Evolutionary conservation across 129 eudicot species (phyloP), one percentile per base, ranked within the genome.

Genomic region (Flaveria robusta): DNA sequence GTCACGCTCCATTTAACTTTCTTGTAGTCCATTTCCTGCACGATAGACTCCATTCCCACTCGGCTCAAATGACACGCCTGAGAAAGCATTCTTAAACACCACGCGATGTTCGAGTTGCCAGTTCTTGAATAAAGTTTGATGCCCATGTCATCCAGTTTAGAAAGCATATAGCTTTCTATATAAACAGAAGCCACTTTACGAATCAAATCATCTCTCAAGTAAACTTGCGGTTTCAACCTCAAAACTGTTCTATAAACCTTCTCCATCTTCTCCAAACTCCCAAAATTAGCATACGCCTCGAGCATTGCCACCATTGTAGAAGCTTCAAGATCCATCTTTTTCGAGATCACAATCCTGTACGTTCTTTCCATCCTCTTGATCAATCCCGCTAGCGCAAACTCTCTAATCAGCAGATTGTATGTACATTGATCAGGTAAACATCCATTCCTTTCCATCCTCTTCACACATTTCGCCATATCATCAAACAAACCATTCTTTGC

Each of bases 361-460:
- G 77, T 86, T 52, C 74, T 65, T 71, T 86, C 90, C 90, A 86
- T 86, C 80, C 77, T 74, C 22, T 81, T 77, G 12, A 86, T 71
- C 79, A 86, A 86, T 24, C 90, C 90, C 1, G 87, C 86, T 19
- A 26, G 22, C 0, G 87, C 71, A 66, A 86, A 83, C 77, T 83
- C 87, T 63, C 79, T 59, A 43, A 86, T 83, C 34, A 86, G 52
- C 81, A 86, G 65, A 74, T 83, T 86, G 67, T 77, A 77, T n/a
- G 90, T 83, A 29, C 76, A 56, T n/a, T 81, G 82, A 70, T 86
- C 84, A 56, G 85, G 87, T 22, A 14, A 70, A 70, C 79, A 77
- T 7, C 84, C 84, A 9, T 66, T 77, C 2, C 52, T 14, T 77
- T 83, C 83, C 86, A 86, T 86, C 70, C 54, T 50, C 19, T 81